Conservation (phyloP, 805 yeast species). For the Candida yuanshanica region DNA sequence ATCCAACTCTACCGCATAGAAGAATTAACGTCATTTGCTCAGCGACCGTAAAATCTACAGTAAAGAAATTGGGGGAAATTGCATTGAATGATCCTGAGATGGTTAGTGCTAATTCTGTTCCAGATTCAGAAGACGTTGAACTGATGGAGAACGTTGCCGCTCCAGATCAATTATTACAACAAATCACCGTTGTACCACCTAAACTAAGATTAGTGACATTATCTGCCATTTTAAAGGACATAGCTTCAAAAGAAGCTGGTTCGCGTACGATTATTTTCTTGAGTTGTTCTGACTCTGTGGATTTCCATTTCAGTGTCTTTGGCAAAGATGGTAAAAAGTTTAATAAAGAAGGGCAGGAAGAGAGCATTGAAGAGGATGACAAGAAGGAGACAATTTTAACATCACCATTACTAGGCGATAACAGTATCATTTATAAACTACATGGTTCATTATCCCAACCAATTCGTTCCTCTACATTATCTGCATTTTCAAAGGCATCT, state of each 20-base stretch:
- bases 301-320: conserved; percentile 79
- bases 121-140: conserved; percentile 24
- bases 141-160: conserved; percentile 40
- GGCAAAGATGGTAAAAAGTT: conserved; percentile 49
- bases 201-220: conserved; percentile 82
- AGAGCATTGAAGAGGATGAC: conserved; percentile 22
- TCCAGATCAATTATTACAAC: conserved; percentile 88
- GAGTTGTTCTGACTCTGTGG: conserved; percentile 95
- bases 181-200: conserved; percentile 82
- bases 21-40: conserved; percentile 85
- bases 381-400: conserved; percentile 38
- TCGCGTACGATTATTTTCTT: conserved; percentile 76
- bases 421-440: conserved; percentile 55
- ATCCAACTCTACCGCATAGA: conserved; percentile 57
- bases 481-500: conserved; percentile 32
- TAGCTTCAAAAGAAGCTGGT: conserved; percentile 31
- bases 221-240: conserved; percentile 54
- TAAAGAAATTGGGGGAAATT: conserved; percentile 72
- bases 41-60: conserved; percentile 85
- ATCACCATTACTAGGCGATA: conserved; percentile 44
- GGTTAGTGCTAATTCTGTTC: conserved; percentile 36
- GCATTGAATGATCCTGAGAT: conserved; percentile 70
- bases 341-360: conserved; percentile 26
- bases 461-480: conserved; percentile 66
- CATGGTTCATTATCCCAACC: conserved; percentile 92